Conservation (phyloP, 805 yeast genomes). For the Starmerella floricola region DNA sequence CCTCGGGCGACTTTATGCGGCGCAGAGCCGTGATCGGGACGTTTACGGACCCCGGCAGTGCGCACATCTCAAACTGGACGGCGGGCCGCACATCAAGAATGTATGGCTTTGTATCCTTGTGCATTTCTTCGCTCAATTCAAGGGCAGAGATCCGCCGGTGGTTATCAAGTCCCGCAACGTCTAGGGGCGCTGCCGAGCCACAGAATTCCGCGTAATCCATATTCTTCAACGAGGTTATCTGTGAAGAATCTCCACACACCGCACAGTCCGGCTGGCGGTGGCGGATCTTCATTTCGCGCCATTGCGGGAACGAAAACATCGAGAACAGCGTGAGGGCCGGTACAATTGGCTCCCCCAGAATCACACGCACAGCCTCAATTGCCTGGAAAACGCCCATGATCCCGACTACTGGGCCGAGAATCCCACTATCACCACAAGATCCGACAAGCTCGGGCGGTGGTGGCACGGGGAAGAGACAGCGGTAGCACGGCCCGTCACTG, state of each 20-base stretch:
- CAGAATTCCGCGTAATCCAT: conserved; percentile 66
- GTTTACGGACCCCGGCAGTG: conserved; percentile 47
- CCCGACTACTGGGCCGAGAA: conserved; percentile 93
- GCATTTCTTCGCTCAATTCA: neutral
- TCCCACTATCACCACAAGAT: conserved; percentile 87
- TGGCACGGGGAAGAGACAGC: conserved; percentile 85
- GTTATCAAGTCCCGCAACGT: conserved; percentile 30
- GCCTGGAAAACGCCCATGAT: conserved; percentile 83
- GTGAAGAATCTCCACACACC: conserved; percentile 48
- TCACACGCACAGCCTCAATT: conserved; percentile 65
- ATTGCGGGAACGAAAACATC: conserved; percentile 37
- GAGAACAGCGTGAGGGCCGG: conserved; percentile 57
- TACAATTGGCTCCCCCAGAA: conserved; percentile 40
- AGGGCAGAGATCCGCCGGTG: conserved; percentile 24
- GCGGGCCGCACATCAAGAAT: conserved; percentile 64
- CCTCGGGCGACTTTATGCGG: conserved; percentile 25
- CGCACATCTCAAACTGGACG: conserved; percentile 61
- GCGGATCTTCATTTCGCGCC: conserved; percentile 73
- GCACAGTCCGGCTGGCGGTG: conserved; percentile 46
- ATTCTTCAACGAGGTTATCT: conserved; percentile 39
- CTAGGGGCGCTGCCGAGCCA: conserved; percentile 40
- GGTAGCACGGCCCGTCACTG: conserved; percentile 70
- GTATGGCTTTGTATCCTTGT: neutral
- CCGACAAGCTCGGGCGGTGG: conserved; percentile 75
- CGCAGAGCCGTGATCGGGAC: conserved; percentile 47